Percentiles rank a stretch among this genome's conserved stretches.
Evolutionary conservation across 257 asterid species (phyloP).

Genomic region (Euphrasia confusa): DNA sequence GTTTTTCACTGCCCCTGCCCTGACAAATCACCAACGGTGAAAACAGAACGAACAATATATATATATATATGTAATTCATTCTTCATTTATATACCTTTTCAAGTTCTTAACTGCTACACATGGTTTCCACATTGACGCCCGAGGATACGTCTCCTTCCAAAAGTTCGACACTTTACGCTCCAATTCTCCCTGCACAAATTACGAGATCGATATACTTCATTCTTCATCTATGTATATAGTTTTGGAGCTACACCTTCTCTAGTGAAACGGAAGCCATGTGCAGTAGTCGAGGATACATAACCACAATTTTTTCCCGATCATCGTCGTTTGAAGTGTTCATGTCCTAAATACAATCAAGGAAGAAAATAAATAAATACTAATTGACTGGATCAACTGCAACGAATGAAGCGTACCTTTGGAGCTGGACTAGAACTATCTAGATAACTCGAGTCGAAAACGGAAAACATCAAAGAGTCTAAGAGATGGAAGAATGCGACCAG

Average conservation of each 20-base stretch:
- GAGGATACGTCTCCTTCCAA: slow-evolving; percentile 65
- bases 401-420: slow-evolving; percentile 39
- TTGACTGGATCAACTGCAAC: background rate
- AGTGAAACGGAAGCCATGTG: slow-evolving; percentile 64
- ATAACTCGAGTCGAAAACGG: slow-evolving; percentile 42
- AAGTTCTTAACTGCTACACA: slow-evolving; percentile 53
- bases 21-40: slow-evolving; percentile 43
- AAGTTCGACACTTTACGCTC: slow-evolving; percentile 42
- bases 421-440: slow-evolving; percentile 30
- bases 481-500: slow-evolving; percentile 46
- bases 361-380: background rate
- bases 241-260: slow-evolving; percentile 51
- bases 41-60: slow-evolving; percentile 16
- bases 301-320: slow-evolving; percentile 20
- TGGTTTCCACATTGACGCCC: slow-evolving; percentile 68
- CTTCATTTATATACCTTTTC: too few species aligned
- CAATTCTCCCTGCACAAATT: slow-evolving; percentile 38
- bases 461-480: slow-evolving; percentile 59
- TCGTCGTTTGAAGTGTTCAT: slow-evolving; percentile 15
- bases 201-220: slow-evolving; percentile 1
- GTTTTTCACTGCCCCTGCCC: slow-evolving; percentile 52
- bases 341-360: slow-evolving; percentile 30
- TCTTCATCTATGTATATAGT: background rate
- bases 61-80: too few species aligned
- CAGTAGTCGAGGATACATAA: slow-evolving; percentile 62